phyloP scores from a whole-genome alignment of 2,329 filamentous ascomycete species.

The Cercospora sp. region DNA sequence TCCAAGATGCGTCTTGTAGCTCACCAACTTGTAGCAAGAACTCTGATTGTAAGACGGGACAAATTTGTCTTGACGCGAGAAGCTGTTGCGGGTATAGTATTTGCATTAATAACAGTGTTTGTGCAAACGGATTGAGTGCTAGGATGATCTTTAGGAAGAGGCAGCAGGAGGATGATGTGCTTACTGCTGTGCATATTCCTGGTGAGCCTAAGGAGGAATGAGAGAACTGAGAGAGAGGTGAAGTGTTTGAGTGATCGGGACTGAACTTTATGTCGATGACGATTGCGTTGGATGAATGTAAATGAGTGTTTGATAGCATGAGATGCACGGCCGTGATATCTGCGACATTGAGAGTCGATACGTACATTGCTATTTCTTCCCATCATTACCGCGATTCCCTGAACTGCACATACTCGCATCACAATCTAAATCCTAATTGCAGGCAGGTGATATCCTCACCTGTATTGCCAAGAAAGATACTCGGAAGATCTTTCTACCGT shows the following conservation, averaged over 20 bases:
- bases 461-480: background rate
- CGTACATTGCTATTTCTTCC: no score
- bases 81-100: conserved; percentile 17
- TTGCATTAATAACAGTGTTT: conserved; percentile 13
- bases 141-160: conserved; percentile 19
- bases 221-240: no score
- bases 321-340: background rate
- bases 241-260: background rate
- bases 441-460: background rate
- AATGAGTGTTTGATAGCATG: no score
- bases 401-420: no score
- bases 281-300: no score
- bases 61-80: conserved; percentile 10
- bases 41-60: conserved; percentile 8
- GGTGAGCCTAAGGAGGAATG: background rate
- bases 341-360: no score
- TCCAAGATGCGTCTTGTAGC: conserved; percentile 5
- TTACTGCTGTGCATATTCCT: conserved; percentile 16
- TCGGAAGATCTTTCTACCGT: conserved; percentile 3
- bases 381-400: background rate
- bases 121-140: conserved; percentile 13
- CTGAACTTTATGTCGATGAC: no score
- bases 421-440: no score
- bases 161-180: conserved; percentile 2
- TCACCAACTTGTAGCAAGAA: conserved; percentile 8